Percentiles rank a stretch among this genome's conserved stretches.
These are phyloP conservation scores for Dendrobium chrysotoxum DNA, from an alignment of 106 monocot species.

Conservation along the genomic window DNA sequence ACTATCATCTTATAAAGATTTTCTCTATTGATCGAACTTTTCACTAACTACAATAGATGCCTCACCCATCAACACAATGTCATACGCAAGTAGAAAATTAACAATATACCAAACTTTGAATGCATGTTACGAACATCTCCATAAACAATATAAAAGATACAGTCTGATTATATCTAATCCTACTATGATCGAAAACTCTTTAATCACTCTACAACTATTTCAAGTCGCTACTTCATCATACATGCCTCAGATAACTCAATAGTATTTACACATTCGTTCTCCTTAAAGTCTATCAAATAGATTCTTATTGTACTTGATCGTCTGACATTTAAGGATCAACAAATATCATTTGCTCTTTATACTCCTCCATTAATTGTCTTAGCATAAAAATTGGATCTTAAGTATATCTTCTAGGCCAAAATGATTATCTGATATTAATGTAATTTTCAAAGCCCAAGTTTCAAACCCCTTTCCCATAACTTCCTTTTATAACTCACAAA, in stretches of 20 bases:
- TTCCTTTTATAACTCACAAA: neutral
- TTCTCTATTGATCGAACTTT: neutral
- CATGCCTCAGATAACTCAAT: neutral
- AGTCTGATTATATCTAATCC: neutral
- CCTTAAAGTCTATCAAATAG: neutral
- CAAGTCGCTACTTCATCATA: too few relatives aligned
- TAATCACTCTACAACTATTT: too few relatives aligned
- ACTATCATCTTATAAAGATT: neutral
- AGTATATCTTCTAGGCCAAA: neutral
- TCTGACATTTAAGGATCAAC: neutral
- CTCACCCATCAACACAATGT: neutral
- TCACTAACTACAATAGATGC: neutral
- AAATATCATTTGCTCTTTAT: neutral
- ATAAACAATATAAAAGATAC: neutral
- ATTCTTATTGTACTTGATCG: neutral
- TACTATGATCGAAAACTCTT: neutral
- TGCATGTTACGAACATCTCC: neutral
- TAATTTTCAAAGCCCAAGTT: neutral
- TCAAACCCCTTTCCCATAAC: neutral
- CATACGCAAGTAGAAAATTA: neutral
- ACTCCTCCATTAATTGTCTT: neutral
- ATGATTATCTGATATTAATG: neutral
- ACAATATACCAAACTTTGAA: neutral
- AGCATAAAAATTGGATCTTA: neutral
- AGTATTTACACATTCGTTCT: neutral